phyloP scores from a whole-genome alignment of 2,329 filamentous ascomycete species.

The Claviceps spartinae region DNA sequence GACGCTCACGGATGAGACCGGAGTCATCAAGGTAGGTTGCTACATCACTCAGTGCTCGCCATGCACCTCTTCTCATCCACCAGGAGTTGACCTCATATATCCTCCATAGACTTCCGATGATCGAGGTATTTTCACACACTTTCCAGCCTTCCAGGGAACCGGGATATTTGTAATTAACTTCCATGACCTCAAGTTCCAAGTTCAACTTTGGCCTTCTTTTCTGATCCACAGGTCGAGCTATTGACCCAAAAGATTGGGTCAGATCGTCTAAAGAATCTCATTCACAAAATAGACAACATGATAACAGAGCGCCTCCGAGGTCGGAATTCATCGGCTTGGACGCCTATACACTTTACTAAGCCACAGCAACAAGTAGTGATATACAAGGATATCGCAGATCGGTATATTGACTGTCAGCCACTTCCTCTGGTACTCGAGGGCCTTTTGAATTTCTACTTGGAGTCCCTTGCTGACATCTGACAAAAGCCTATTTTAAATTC shows the following conservation, averaged over 20 bases:
- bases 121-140: neutral
- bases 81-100: neutral
- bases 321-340: neutral
- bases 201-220: slow-evolving; percentile 21
- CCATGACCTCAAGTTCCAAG: slow-evolving; percentile 5
- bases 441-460: neutral
- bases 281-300: slow-evolving; percentile 8
- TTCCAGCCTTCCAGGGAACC: neutral
- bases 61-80: neutral
- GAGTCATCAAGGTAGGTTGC: slow-evolving; percentile 2
- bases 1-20: slow-evolving; percentile 1
- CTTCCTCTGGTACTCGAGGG: neutral
- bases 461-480: neutral
- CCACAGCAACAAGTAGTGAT: neutral
- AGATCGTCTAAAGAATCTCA: slow-evolving; percentile 5
- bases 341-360: slow-evolving; percentile 1
- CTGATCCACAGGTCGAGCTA: slow-evolving; percentile 17
- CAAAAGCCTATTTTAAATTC: slow-evolving; percentile 21
- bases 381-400: slow-evolving; percentile 1
- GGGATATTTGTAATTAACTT: neutral
- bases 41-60: neutral
- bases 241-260: slow-evolving; percentile 11
- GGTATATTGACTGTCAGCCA: slow-evolving; percentile 1
- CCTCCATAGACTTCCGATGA: slow-evolving; percentile 2
- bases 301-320: slow-evolving; percentile 2